phyloP scores from a whole-genome alignment of 202 grass and related monocot species.

The Brachypodium distachyon region DNA sequence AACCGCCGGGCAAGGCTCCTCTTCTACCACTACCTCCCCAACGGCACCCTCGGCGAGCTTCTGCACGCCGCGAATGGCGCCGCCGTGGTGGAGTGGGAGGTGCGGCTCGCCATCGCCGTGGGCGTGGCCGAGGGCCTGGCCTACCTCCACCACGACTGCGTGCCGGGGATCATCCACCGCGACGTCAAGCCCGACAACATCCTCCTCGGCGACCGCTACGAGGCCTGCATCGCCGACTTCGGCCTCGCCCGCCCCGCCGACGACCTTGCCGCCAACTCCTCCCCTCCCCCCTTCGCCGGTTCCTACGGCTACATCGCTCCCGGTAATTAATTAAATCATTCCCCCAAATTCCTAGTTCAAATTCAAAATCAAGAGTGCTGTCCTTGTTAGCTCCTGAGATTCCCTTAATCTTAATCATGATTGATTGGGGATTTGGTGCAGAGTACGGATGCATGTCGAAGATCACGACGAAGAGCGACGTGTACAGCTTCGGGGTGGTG shows the following conservation, averaged over 20 bases:
- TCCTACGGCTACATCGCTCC: constrained; percentile 98
- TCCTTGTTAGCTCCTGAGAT: too few species aligned
- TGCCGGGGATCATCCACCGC: constrained; percentile 69
- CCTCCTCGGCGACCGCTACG: constrained; percentile 69
- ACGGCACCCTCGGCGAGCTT: constrained; percentile 56
- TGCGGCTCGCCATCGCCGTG: constrained; percentile 63
- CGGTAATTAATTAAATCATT: constrained; percentile 13
- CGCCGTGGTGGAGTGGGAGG: constrained; percentile 70
- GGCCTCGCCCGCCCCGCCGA: constrained; percentile 54
- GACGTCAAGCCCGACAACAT: constrained; percentile 90
- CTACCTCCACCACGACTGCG: constrained; percentile 89
- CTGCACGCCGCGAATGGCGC: constrained; percentile 22
- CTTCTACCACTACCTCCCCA: constrained; percentile 91
- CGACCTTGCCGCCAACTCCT: constrained; percentile 31
- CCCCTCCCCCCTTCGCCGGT: constrained; percentile 64
- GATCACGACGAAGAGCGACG: constrained; percentile 88
- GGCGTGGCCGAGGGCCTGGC: constrained; percentile 75
- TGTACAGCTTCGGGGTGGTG: constrained; percentile 87
- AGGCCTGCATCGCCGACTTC: constrained; percentile 79
- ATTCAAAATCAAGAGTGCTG: too few species aligned
- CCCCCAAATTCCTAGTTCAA: neutral
- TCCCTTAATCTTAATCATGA: neutral
- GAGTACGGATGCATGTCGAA: constrained; percentile 81
- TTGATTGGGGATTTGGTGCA: neutral
- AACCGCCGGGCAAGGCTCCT: constrained; percentile 64